Evolutionary conservation across 2,329 filamentous ascomycete species (phyloP), one percentile per base, ranked within the genome.

Genomic region (Sclerotinia glacialis): DNA sequence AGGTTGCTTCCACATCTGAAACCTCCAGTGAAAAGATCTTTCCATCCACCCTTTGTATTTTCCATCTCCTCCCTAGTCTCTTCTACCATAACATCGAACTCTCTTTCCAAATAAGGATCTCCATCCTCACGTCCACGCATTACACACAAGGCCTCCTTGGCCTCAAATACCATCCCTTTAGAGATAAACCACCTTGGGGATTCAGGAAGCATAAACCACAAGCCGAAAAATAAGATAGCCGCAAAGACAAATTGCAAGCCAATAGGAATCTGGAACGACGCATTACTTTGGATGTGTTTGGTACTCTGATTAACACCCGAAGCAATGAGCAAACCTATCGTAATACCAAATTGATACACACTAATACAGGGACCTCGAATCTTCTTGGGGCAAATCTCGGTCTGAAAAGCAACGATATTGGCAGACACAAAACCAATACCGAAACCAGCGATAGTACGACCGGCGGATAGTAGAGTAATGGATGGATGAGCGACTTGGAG

Each of bases 341-440:
- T 93, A 77, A 93, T 88, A 77, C 87, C 91, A 82, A 93, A 93
- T 77, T 93, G 90, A 81, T 93, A 93, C 6, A 85, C 89, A 5
- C 89, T 86, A 18, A 93, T 89, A 60, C 93, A 84, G 61, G 89
- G 87, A 75, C 90, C 90, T 74, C 91, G 86, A 70, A 94, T 88
- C 77, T 89, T 90, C 77, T 84, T 85, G 63, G 89, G 88, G 68
- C 79, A 78, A 53, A 72, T 73, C 73, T 81, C 67, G 71, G 72
- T 92, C 90, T 95, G 93, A 84, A 95, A 93, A 66, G 92, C 82
- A 76, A 93, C 91, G 78, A 93, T 87, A 74, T 92, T 86, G 74
- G 90, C 89, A 16, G 89, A 92, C 72, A 90, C 89, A 77, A 92
- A 92, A 75, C 90, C 90, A 73, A 93, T 89, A 82, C 90, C 90